phyloP scores from a whole-genome alignment of 73 alveolate genomes.

The Urostyla sp. region DNA sequence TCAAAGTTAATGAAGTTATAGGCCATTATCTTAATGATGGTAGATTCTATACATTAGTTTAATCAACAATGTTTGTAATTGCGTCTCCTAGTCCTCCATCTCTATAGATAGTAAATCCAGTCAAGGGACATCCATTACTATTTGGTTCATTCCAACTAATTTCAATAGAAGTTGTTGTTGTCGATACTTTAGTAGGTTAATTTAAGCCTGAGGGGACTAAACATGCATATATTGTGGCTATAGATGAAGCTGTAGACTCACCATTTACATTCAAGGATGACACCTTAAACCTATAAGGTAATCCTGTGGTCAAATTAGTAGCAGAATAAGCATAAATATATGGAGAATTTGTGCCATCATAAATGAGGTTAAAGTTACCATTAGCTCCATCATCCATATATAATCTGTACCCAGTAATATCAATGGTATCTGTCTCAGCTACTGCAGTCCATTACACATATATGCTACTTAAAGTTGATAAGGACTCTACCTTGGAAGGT shows the following conservation, averaged over 20 bases:
- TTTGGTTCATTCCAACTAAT: conserved; percentile 69
- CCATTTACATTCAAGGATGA: conserved; percentile 66
- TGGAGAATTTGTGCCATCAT: conserved; percentile 64
- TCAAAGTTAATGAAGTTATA: conserved; percentile 30
- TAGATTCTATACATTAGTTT: conserved; percentile 34
- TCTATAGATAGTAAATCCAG: conserved; percentile 60
- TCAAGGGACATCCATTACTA: conserved; percentile 67
- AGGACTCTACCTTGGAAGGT: conserved; percentile 47
- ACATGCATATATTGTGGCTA: conserved; percentile 59
- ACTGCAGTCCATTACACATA: conserved; percentile 46
- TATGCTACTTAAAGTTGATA: conserved; percentile 40
- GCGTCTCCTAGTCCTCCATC: conserved; percentile 62
- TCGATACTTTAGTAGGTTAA: conserved; percentile 46
- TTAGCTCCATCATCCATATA: conserved; percentile 67
- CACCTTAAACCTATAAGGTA: conserved; percentile 61
- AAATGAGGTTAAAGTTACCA: conserved; percentile 43
- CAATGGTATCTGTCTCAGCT: conserved; percentile 9
- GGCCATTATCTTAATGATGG: conserved; percentile 64
- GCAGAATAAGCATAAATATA: conserved; percentile 7
- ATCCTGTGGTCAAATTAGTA: conserved; percentile 46
- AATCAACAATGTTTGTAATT: conserved; percentile 43
- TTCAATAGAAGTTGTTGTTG: conserved; percentile 55
- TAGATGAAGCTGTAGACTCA: conserved; percentile 31
- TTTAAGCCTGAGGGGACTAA: conserved; percentile 39
- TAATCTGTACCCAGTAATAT: conserved; percentile 53